Conservation (phyloP, 306 rosid genomes). For the Ormosia semicastrata region DNA sequence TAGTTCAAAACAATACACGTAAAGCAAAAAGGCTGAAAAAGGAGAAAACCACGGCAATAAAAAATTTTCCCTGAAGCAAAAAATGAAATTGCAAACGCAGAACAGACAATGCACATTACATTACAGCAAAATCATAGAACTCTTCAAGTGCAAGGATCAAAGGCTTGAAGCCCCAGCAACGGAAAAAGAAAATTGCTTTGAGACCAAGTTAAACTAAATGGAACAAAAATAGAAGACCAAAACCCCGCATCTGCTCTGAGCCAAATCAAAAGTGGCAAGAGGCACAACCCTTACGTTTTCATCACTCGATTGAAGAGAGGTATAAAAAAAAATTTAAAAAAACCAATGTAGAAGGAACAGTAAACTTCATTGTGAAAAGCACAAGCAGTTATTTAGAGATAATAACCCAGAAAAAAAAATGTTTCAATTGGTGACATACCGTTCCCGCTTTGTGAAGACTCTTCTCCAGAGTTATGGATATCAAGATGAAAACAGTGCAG, state of each 20-base stretch:
- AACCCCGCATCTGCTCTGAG: background rate
- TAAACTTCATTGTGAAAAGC: constrained; percentile 3
- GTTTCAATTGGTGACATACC: constrained; percentile 39
- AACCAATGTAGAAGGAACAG: background rate
- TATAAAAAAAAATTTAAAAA: background rate
- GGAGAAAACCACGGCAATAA: background rate
- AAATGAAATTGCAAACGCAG: background rate
- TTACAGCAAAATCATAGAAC: background rate
- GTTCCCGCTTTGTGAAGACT: constrained; percentile 73
- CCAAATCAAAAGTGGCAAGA: background rate
- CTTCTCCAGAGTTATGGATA: constrained; percentile 71
- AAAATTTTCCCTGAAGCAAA: background rate
- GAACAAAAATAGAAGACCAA: background rate
- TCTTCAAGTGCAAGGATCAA: background rate
- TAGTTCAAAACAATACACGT: background rate
- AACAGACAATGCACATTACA: background rate
- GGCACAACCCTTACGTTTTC: background rate
- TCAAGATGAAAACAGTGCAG: constrained; percentile 69
- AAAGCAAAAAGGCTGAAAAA: background rate
- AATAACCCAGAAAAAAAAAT: background rate
- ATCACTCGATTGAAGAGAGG: background rate
- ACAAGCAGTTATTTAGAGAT: background rate
- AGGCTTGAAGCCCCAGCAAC: background rate
- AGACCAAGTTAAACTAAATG: background rate
- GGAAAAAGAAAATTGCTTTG: background rate